These are phyloP conservation scores for Backusella australiensis DNA, from an alignment of 192 early-diverging fungal genomes.

Conservation along the genomic window DNA sequence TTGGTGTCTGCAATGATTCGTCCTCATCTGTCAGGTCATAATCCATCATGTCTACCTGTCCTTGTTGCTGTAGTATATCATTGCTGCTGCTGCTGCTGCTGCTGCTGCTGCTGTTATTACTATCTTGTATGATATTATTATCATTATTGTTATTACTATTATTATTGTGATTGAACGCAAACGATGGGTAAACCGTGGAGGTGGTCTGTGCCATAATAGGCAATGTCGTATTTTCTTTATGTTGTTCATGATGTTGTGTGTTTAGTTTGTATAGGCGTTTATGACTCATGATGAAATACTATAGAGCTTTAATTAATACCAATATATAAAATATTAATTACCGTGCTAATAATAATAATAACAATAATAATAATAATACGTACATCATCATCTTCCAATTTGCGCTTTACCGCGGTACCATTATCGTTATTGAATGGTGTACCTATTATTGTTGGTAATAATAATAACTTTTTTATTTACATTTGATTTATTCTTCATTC, in stretches of 20 bases:
- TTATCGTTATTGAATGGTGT: neutral
- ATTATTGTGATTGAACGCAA: no score
- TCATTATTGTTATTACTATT: no score
- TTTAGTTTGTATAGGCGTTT: neutral
- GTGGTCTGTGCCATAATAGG: neutral
- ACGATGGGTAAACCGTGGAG: neutral
- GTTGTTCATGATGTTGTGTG: neutral
- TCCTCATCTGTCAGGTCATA: conserved; percentile 9
- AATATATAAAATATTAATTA: neutral
- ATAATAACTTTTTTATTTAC: neutral
- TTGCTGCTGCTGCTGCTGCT: neutral
- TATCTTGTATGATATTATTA: neutral
- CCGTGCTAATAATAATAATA: neutral
- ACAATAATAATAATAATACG: neutral
- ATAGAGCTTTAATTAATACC: neutral
- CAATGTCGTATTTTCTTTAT: neutral
- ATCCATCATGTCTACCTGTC: neutral
- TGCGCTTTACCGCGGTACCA: neutral
- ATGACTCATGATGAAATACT: neutral
- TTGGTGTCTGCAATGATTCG: conserved; percentile 1
- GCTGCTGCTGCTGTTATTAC: neutral
- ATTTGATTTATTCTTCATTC: neutral
- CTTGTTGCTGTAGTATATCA: neutral
- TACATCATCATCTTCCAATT: conserved; percentile 6
- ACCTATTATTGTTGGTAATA: neutral